A percentile compares a stretch with the other conserved stretches of the same genome.
These are phyloP conservation scores for Anaeromyces robustus DNA, from an alignment of 192 early-diverging fungal species.

Conservation along the genomic window DNA sequence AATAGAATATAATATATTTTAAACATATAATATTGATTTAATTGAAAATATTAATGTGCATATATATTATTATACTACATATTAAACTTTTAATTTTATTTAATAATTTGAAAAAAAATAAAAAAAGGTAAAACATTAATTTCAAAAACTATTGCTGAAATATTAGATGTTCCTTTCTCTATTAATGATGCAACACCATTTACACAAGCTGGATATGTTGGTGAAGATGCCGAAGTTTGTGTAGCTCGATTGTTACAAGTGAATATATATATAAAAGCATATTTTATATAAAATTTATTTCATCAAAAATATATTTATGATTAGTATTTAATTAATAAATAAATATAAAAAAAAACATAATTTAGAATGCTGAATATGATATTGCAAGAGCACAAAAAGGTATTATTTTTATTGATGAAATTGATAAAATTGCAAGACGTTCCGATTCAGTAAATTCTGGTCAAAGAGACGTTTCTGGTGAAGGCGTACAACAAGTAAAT, in stretches of 20 bases:
- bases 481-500: slow-evolving; percentile 68
- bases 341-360: too few species aligned
- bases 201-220: slow-evolving; percentile 81
- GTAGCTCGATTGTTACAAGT: slow-evolving; percentile 68
- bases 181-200: slow-evolving; percentile 84
- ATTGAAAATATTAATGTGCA: too few species aligned
- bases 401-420: slow-evolving; percentile 84
- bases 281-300: too few species aligned
- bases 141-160: slow-evolving; percentile 63
- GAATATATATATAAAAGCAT: too few species aligned
- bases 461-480: slow-evolving; percentile 68
- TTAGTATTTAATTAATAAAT: too few species aligned
- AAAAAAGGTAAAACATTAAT: slow-evolving; percentile 73
- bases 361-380: slow-evolving; percentile 72
- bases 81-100: too few species aligned
- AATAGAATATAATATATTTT: too few species aligned
- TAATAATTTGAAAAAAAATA: too few species aligned
- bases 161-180: slow-evolving; percentile 73
- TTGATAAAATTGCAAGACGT: slow-evolving; percentile 76
- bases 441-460: slow-evolving; percentile 32
- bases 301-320: too few species aligned
- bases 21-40: too few species aligned
- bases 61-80: too few species aligned
- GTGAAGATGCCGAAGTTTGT: slow-evolving; percentile 78
- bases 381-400: slow-evolving; percentile 69